phyloP scores from a whole-genome alignment of 768 basidiomycete genomes.

The Omphalotus guepiniiformis region DNA sequence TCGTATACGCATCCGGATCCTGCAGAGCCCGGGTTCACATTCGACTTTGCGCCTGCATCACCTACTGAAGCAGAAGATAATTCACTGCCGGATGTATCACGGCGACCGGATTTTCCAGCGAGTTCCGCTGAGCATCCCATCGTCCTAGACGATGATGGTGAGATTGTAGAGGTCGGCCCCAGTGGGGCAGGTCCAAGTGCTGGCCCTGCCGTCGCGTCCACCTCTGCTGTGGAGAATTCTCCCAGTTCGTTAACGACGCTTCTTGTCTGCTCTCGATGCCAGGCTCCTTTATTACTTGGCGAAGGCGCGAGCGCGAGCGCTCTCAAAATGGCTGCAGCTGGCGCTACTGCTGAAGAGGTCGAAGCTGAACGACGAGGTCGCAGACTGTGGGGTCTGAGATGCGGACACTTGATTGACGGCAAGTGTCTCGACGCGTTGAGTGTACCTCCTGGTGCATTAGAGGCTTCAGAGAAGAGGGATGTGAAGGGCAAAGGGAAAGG shows the following conservation, averaged over 20 bases:
- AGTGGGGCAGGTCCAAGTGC: slow-evolving; percentile 15
- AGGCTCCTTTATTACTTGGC: slow-evolving; percentile 57
- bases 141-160: slow-evolving; percentile 42
- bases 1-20: slow-evolving; percentile 62
- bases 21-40: slow-evolving; percentile 60
- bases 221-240: slow-evolving; percentile 14
- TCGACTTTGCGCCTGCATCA: slow-evolving; percentile 52
- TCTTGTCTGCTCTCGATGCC: slow-evolving; percentile 66
- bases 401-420: slow-evolving; percentile 77
- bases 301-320: slow-evolving; percentile 7
- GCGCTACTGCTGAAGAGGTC: slow-evolving; percentile 32
- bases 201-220: slow-evolving; percentile 10
- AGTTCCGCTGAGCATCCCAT: slow-evolving; percentile 35
- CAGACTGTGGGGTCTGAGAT: slow-evolving; percentile 68
- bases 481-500: slow-evolving; percentile 42
- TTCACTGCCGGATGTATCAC: too few species aligned
- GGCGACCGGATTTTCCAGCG: slow-evolving; percentile 22
- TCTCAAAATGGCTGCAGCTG: slow-evolving; percentile 26
- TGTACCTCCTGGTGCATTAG: slow-evolving; percentile 28
- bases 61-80: slow-evolving; percentile 17
- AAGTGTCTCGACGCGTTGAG: slow-evolving; percentile 64
- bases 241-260: slow-evolving; percentile 33
- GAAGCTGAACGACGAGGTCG: slow-evolving; percentile 40
- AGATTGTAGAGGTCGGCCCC: slow-evolving; percentile 16
- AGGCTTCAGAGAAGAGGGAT: slow-evolving; percentile 12